Percentiles rank a stretch among this genome's conserved stretches.
phyloP scores from a whole-genome alignment of 2,329 filamentous ascomycete species.

The Pseudocercospora cruenta region DNA sequence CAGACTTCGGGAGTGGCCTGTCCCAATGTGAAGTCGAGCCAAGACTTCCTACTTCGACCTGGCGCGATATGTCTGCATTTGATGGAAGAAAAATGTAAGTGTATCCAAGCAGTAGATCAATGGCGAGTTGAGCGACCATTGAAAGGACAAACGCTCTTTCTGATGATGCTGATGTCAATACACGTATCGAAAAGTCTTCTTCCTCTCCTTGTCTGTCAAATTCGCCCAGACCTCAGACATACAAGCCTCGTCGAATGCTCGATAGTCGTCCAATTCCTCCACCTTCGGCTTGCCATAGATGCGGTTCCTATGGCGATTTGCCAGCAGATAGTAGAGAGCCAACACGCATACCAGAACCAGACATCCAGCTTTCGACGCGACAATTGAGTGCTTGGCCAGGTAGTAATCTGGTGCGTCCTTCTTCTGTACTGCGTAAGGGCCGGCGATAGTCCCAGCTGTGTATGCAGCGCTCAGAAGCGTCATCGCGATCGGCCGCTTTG shows the following conservation, averaged over 20 bases:
- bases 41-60: not conserved
- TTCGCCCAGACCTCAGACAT: conserved; percentile 24
- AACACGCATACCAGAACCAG: conserved; percentile 47
- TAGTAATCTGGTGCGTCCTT: conserved; percentile 41
- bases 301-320: conserved; percentile 39
- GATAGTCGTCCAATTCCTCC: not conserved
- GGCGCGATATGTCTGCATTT: not conserved
- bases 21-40: not conserved
- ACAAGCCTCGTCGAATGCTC: not conserved
- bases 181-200: conserved; percentile 26
- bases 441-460: conserved; percentile 44
- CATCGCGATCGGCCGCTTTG: conserved; percentile 69
- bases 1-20: not conserved
- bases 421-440: conserved; percentile 38
- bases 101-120: not conserved
- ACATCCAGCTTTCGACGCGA: conserved; percentile 37
- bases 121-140: not conserved
- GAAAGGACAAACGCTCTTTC: not conserved
- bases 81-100: not conserved
- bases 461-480: conserved; percentile 40
- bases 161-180: conserved; percentile 6
- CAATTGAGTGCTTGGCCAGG: conserved; percentile 46
- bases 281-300: conserved; percentile 7
- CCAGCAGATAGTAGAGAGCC: conserved; percentile 56
- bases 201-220: conserved; percentile 33